Evolutionary conservation across 164 flowering plant species (phyloP).

Genomic region (Berberis thunbergii): DNA sequence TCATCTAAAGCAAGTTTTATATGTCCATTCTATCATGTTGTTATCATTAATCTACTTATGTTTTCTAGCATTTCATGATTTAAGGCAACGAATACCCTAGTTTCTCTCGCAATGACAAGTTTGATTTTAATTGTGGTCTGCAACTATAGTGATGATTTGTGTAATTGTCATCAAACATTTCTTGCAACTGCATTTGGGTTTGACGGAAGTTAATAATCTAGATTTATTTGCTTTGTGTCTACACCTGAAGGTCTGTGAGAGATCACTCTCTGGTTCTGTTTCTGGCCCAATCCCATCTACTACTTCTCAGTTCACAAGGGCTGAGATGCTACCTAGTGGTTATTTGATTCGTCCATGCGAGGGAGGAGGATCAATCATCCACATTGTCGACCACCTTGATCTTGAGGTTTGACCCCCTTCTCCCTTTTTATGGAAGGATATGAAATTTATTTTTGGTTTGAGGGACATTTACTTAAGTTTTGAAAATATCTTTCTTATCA

Average conservation of each 20-base stretch:
- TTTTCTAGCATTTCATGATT: too few species aligned
- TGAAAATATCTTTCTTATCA: neutral
- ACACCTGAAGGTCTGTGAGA: slow-evolving; percentile 68
- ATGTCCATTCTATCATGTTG: too few species aligned
- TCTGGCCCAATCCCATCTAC: slow-evolving; percentile 66
- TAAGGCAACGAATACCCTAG: too few species aligned
- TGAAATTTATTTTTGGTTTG: neutral
- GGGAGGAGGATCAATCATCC: slow-evolving; percentile 91
- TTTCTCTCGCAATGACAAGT: too few species aligned
- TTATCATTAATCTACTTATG: too few species aligned
- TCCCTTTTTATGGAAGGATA: neutral
- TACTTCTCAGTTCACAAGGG: slow-evolving; percentile 75
- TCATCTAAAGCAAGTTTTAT: too few species aligned
- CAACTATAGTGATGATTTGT: too few species aligned
- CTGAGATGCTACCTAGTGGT: slow-evolving; percentile 89
- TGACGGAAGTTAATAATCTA: neutral
- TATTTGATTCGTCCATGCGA: slow-evolving; percentile 88
- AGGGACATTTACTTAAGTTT: too few species aligned
- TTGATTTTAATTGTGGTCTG: too few species aligned
- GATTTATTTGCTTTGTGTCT: slow-evolving; percentile 2
- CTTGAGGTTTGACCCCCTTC: slow-evolving; percentile 46
- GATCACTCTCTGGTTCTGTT: slow-evolving; percentile 84
- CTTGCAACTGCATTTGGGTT: too few species aligned
- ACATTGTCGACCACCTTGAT: slow-evolving; percentile 90
- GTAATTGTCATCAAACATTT: too few species aligned